Conservation (phyloP, 1,139 yeast species). For the Pichia sp. region DNA sequence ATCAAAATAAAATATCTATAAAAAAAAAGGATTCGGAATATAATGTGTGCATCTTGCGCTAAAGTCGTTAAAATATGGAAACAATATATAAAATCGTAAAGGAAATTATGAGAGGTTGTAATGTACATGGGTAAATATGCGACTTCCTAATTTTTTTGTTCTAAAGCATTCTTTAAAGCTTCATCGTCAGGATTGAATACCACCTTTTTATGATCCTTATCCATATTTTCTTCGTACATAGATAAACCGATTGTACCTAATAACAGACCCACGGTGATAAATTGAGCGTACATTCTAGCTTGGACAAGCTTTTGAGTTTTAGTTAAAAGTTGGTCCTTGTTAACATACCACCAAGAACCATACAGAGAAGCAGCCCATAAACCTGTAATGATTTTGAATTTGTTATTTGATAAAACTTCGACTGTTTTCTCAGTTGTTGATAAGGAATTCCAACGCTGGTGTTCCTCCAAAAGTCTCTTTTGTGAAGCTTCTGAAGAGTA, state of each 20-base stretch:
- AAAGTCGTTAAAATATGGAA: too few relatives aligned
- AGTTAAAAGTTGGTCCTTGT: constrained; percentile 71
- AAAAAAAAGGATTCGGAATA: too few relatives aligned
- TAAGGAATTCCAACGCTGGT: constrained; percentile 43
- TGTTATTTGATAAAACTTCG: constrained; percentile 39
- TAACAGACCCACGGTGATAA: constrained; percentile 58
- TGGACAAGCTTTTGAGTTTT: constrained; percentile 81
- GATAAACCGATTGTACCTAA: constrained; percentile 58
- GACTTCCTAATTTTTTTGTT: constrained; percentile 6
- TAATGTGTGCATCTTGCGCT: too few relatives aligned
- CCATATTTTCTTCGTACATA: constrained; percentile 51
- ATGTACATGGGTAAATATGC: neutral
- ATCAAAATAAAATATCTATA: neutral
- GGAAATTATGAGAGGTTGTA: too few relatives aligned
- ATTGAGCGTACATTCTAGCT: constrained; percentile 94
- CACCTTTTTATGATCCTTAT: constrained; percentile 21
- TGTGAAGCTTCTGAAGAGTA: constrained; percentile 35
- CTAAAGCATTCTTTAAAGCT: constrained; percentile 35
- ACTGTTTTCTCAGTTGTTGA: constrained; percentile 29
- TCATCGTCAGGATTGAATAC: constrained; percentile 28
- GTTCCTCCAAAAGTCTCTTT: constrained; percentile 38
- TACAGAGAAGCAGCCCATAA: constrained; percentile 85
- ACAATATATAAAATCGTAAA: too few relatives aligned
- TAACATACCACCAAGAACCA: constrained; percentile 74
- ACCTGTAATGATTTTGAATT: constrained; percentile 67